phyloP scores from a whole-genome alignment of 2,329 filamentous ascomycete species.

The Hymenoscyphus albidus region DNA sequence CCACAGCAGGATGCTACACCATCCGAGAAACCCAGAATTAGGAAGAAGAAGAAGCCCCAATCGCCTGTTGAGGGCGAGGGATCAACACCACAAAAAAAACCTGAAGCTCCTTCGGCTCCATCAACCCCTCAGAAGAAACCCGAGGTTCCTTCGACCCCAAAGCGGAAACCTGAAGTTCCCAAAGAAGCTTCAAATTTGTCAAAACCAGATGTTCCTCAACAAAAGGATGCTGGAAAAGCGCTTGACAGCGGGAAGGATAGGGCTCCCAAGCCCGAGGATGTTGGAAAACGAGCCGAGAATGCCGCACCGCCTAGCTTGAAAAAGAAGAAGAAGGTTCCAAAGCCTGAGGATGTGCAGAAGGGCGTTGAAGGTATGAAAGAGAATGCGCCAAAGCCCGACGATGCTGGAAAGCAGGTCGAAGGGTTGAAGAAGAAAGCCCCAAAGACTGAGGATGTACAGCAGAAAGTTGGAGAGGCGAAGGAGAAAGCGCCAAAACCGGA shows the following conservation, averaged over 20 bases:
- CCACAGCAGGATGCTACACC: background rate
- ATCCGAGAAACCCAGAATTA: constrained; percentile 3
- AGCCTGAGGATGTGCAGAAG: background rate
- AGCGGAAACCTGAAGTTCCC: background rate
- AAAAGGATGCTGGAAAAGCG: background rate
- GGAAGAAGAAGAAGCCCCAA: constrained; percentile 7
- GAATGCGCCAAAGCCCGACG: background rate
- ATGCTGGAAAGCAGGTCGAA: background rate
- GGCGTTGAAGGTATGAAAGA: background rate
- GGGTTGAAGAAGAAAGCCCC: background rate
- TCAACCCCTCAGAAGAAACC: too few species aligned
- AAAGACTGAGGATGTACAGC: background rate
- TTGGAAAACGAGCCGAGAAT: background rate
- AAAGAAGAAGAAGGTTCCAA: background rate
- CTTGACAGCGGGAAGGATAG: background rate
- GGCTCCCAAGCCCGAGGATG: background rate
- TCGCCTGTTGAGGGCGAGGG: background rate
- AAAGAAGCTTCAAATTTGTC: background rate
- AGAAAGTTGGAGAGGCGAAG: background rate
- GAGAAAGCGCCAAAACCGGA: constrained; percentile 3
- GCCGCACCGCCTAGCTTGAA: background rate
- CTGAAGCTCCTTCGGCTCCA: too few species aligned
- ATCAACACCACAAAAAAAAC: background rate
- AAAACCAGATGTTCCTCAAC: background rate
- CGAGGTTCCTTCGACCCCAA: too few species aligned